Evolutionary conservation across 1,284 basidiomycete species (phyloP).

Genomic region (Malassezia sp.): DNA sequence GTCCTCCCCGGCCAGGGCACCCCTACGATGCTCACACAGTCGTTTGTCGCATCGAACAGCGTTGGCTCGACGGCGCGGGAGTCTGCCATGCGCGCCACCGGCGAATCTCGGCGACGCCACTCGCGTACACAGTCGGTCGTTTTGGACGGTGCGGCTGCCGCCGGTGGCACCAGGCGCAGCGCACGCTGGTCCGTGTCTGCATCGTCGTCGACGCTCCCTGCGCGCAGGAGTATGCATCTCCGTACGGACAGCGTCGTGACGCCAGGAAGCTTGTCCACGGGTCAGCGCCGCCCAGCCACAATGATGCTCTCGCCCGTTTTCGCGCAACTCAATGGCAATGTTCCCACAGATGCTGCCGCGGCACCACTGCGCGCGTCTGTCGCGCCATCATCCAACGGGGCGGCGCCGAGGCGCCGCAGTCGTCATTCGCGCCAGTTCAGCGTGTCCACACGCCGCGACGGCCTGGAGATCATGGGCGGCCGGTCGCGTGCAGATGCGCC

Average conservation of each 20-base stretch:
- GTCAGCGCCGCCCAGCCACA: too few relatives aligned
- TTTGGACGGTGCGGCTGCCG: not conserved
- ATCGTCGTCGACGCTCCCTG: too few relatives aligned
- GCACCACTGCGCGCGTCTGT: too few relatives aligned
- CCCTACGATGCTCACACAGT: slow-evolving; percentile 9
- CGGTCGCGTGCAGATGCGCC: not conserved
- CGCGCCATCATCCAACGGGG: too few relatives aligned
- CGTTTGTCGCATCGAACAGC: not conserved
- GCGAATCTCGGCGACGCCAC: slow-evolving; percentile 1
- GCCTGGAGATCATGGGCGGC: slow-evolving; percentile 13
- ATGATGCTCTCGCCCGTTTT: too few relatives aligned
- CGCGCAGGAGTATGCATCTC: too few relatives aligned
- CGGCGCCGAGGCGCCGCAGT: not conserved
- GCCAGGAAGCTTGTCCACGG: too few relatives aligned
- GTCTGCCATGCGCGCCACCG: slow-evolving; percentile 13
- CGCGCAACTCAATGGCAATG: too few relatives aligned
- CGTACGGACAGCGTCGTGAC: too few relatives aligned
- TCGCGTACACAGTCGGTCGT: slow-evolving; percentile 6
- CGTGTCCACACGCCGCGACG: slow-evolving; percentile 11
- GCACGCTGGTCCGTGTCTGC: too few relatives aligned
- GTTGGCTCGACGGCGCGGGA: slow-evolving; percentile 4
- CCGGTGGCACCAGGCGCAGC: not conserved
- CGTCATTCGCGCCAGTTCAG: slow-evolving; percentile 16
- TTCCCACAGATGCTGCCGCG: too few relatives aligned
- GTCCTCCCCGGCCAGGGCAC: slow-evolving; percentile 3